Percentiles rank a stretch among this genome's conserved stretches.
phyloP scores from a whole-genome alignment of 495 filamentous ascomycete species.

The Penicillium mononematosum region DNA sequence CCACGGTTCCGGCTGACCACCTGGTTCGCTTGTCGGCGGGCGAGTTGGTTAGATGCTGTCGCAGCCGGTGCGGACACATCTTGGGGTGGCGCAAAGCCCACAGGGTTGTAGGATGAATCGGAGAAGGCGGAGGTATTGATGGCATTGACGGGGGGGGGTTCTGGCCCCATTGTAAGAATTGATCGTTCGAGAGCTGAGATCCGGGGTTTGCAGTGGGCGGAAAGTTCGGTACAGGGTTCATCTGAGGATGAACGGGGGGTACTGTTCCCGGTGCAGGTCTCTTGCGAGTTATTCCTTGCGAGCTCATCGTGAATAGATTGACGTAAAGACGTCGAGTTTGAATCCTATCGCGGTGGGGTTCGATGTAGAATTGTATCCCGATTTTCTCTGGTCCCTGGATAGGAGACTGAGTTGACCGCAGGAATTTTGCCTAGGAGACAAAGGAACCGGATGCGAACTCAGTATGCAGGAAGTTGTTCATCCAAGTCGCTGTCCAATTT shows the following conservation, averaged over 20 bases:
- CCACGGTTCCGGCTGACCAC: conserved; percentile 51
- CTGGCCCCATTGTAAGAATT: conserved; percentile 56
- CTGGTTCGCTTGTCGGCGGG: conserved; percentile 53
- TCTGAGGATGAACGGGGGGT: conserved; percentile 53
- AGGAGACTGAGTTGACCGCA: not conserved
- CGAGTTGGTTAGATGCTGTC: conserved; percentile 61
- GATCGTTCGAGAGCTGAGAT: conserved; percentile 50
- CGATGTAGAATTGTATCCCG: conserved; percentile 1
- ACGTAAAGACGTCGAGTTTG: conserved; percentile 5
- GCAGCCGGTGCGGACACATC: conserved; percentile 45
- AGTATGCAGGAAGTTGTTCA: conserved; percentile 9
- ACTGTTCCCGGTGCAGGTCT: conserved; percentile 70
- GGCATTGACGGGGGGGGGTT: conserved; percentile 36
- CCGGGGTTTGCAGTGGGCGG: conserved; percentile 27
- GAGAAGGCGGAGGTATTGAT: conserved; percentile 32
- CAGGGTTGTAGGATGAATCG: conserved; percentile 44
- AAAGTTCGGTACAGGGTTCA: conserved; percentile 36
- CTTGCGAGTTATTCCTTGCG: conserved; percentile 58
- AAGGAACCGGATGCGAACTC: not conserved
- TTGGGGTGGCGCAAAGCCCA: conserved; percentile 36
- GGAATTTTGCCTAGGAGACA: conserved; percentile 1
- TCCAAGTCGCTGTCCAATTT: conserved; percentile 10
- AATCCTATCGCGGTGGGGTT: conserved; percentile 14
- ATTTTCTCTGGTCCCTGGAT: not conserved
- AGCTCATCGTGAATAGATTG: conserved; percentile 34